A percentile compares a stretch with the other conserved stretches of the same genome.
These are phyloP conservation scores for Penicillium rolfsii DNA, from an alignment of 2,329 filamentous ascomycete species.

Conservation along the genomic window DNA sequence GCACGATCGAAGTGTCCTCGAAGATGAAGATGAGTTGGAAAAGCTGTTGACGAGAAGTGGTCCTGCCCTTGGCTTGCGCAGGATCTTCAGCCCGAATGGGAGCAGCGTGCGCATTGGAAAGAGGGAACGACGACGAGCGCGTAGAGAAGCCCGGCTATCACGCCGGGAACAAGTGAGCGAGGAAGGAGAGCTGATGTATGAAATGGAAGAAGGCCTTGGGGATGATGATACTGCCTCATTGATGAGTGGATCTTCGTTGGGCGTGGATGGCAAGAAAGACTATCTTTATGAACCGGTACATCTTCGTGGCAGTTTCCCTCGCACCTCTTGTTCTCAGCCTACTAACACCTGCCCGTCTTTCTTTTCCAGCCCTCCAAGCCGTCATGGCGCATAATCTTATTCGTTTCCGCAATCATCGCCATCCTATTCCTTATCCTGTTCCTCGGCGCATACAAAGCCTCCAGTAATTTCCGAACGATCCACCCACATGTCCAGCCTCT, in stretches of 20 bases:
- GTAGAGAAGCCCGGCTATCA: slow-evolving; percentile 53
- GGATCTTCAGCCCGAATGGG: slow-evolving; percentile 48
- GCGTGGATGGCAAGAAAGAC: slow-evolving; percentile 49
- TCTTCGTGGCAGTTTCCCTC: slow-evolving; percentile 6
- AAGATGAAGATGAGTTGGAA: slow-evolving; percentile 71
- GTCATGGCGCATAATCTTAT: slow-evolving; percentile 40
- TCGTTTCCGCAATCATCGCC: slow-evolving; percentile 51
- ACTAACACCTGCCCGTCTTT: slow-evolving; percentile 24
- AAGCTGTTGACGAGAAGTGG: slow-evolving; percentile 49
- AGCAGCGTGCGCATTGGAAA: slow-evolving; percentile 56
- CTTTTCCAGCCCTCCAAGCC: slow-evolving; percentile 26
- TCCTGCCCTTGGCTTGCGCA: slow-evolving; percentile 41
- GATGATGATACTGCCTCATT: slow-evolving; percentile 64
- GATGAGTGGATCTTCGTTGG: slow-evolving; percentile 64
- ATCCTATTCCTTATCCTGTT: slow-evolving; percentile 60
- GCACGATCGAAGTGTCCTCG: slow-evolving; percentile 70
- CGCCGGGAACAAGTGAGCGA: slow-evolving; percentile 61
- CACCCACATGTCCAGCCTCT: slow-evolving; percentile 30
- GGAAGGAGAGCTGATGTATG: slow-evolving; percentile 79
- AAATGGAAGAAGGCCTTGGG: slow-evolving; percentile 77
- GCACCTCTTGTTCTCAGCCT: slow-evolving; percentile 1
- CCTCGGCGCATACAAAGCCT: slow-evolving; percentile 61
- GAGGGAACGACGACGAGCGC: slow-evolving; percentile 55
- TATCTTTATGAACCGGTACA: slow-evolving; percentile 36
- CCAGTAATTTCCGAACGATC: slow-evolving; percentile 40